Conservation (phyloP, 1,284 basidiomycete genomes). For the Anthracocystis walkeri region DNA sequence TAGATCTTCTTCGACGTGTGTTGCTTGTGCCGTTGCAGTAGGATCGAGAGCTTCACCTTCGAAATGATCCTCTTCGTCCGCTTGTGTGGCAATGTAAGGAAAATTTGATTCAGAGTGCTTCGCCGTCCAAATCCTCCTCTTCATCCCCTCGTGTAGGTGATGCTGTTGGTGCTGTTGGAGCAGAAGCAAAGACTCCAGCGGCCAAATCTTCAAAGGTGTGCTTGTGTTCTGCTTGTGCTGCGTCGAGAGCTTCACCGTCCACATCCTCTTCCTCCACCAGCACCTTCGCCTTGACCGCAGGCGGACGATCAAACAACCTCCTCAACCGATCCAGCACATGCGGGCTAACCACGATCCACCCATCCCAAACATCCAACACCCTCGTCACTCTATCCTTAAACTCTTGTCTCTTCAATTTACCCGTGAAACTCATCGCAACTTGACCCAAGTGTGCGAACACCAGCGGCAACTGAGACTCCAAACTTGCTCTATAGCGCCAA, state of each 20-base stretch:
- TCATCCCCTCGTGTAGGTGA: not conserved
- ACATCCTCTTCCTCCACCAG: conserved; percentile 14
- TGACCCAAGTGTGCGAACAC: conserved; percentile 62
- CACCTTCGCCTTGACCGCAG: conserved; percentile 1
- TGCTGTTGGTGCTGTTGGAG: not conserved
- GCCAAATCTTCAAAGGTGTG: too few relatives aligned
- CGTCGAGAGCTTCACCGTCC: conserved; percentile 27
- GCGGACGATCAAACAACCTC: conserved; percentile 41
- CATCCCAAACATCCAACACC: conserved; percentile 92
- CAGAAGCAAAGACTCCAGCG: too few relatives aligned
- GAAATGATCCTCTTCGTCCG: too few relatives aligned
- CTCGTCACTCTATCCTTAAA: conserved; percentile 82
- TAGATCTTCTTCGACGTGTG: conserved; percentile 27
- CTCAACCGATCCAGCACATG: conserved; percentile 77
- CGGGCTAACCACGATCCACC: conserved; percentile 80
- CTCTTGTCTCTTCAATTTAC: conserved; percentile 58
- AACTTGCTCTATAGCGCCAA: conserved; percentile 51
- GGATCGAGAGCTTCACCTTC: not conserved
- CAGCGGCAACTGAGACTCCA: conserved; percentile 45
- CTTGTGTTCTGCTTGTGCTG: too few relatives aligned
- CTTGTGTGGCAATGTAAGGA: too few relatives aligned
- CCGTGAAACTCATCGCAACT: conserved; percentile 44
- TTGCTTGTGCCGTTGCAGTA: not conserved
- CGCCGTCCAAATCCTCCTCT: conserved; percentile 33
- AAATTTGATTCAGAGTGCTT: too few relatives aligned